Evolutionary conservation across 148 eudicot genomes (phyloP).

Genomic region (Vaccinium macrocarpon): DNA sequence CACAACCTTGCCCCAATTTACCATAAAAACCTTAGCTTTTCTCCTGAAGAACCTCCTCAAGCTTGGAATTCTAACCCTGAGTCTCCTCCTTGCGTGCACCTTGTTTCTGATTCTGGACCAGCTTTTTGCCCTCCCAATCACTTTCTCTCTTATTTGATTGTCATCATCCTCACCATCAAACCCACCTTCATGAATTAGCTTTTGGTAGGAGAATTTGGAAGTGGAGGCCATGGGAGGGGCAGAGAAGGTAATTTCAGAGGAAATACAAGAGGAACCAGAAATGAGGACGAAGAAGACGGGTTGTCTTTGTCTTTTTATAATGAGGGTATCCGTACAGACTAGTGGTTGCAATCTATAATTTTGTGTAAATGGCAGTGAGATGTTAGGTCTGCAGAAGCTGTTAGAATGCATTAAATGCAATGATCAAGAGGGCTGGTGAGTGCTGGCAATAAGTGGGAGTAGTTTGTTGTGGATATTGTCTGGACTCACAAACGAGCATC

Average conservation of each 20-base stretch:
- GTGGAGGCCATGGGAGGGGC: conserved; percentile 18
- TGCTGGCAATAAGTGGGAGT: not conserved
- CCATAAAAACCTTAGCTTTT: conserved; percentile 35
- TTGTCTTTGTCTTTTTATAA: not conserved
- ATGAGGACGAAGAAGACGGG: not conserved
- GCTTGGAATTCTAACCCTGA: conserved; percentile 52
- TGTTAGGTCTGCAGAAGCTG: conserved; percentile 30
- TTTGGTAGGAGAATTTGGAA: conserved; percentile 55
- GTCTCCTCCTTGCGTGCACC: conserved; percentile 34
- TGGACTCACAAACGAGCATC: not conserved
- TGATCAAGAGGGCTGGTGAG: not conserved
- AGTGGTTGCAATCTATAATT: not conserved
- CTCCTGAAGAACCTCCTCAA: conserved; percentile 49
- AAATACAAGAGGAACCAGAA: not conserved
- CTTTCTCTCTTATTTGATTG: conserved; percentile 14
- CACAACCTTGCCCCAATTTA: conserved; percentile 45
- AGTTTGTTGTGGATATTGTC: not conserved
- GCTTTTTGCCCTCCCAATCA: conserved; percentile 31
- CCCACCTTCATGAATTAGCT: conserved; percentile 44
- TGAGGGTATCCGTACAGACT: not conserved
- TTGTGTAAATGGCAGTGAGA: not conserved
- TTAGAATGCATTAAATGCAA: conserved; percentile 32
- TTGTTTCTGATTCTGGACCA: conserved; percentile 29
- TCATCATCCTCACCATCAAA: conserved; percentile 35
- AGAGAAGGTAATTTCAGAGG: not conserved